Percentiles rank a stretch among this genome's conserved stretches.
Evolutionary conservation across 805 yeast species (phyloP).

Genomic region (Barnettozyma sp.): DNA sequence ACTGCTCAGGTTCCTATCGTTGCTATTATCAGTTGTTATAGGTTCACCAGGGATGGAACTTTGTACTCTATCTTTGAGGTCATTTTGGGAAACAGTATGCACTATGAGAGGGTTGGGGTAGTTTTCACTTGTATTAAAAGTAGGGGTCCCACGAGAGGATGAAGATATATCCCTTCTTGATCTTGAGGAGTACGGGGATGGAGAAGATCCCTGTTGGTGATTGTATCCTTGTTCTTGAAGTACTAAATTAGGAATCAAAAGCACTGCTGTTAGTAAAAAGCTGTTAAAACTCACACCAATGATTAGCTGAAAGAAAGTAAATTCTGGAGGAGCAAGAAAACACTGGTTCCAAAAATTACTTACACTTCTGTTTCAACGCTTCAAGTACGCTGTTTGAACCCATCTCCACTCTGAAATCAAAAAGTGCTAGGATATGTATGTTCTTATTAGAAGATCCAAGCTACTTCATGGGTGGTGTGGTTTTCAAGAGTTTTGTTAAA

Average conservation of each 20-base stretch:
- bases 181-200: constrained; percentile 7
- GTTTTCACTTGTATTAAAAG: no score
- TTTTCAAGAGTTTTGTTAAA: no score
- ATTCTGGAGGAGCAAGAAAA: no score
- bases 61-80: neutral
- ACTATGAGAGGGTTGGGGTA: neutral
- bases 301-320: no score
- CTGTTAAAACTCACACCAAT: no score
- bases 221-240: constrained; percentile 2
- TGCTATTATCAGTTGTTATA: constrained; percentile 17
- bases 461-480: no score
- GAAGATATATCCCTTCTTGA: constrained; percentile 11
- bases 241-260: no score
- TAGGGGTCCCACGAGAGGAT: no score
- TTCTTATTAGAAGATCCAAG: no score
- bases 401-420: no score
- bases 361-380: constrained; percentile 23
- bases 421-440: no score
- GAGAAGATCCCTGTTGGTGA: constrained; percentile 5
- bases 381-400: constrained; percentile 20
- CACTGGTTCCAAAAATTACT: constrained; percentile 3
- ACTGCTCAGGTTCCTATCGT: no score
- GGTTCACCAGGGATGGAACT: neutral
- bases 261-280: constrained; percentile 13
- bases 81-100: neutral